phyloP scores from a whole-genome alignment of 2,329 filamentous ascomycete genomes.

The Drechslera avenae region DNA sequence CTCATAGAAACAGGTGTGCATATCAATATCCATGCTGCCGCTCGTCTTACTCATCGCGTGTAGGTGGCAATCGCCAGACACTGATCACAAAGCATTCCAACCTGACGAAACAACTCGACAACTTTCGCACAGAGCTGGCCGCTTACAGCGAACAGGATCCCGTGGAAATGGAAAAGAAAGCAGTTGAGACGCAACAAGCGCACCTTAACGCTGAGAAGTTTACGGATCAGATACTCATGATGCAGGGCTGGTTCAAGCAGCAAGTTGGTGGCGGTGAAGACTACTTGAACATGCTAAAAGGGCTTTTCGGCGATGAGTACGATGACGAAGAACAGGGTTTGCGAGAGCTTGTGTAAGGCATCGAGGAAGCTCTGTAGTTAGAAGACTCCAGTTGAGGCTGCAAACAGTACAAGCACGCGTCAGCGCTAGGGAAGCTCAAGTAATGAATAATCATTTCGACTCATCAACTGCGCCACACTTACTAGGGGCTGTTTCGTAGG shows the following conservation, averaged over 20 bases:
- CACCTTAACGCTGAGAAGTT: slow-evolving; percentile 43
- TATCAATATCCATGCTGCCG: background rate
- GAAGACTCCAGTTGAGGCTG: background rate
- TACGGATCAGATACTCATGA: slow-evolving; percentile 53
- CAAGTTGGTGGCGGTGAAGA: slow-evolving; percentile 49
- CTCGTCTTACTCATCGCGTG: background rate
- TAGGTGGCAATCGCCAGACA: slow-evolving; percentile 45
- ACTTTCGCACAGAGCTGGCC: slow-evolving; percentile 50
- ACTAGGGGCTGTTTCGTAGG: slow-evolving; percentile 14
- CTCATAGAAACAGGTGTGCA: slow-evolving; percentile 38
- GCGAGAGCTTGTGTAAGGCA: slow-evolving; percentile 38
- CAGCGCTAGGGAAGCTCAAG: no score
- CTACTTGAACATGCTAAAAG: slow-evolving; percentile 51
- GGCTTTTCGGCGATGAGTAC: slow-evolving; percentile 60
- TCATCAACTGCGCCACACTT: slow-evolving; percentile 25
- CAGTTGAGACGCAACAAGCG: slow-evolving; percentile 34
- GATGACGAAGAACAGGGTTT: slow-evolving; percentile 59
- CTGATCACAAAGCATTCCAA: slow-evolving; percentile 44
- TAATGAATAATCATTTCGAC: slow-evolving; percentile 28
- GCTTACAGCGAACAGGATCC: slow-evolving; percentile 55
- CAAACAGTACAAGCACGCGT: no score
- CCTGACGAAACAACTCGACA: slow-evolving; percentile 46
- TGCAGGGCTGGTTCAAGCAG: slow-evolving; percentile 54
- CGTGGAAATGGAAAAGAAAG: slow-evolving; percentile 51
- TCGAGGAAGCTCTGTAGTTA: background rate